phyloP scores from a whole-genome alignment of 2,329 filamentous ascomycete species.

The Aureobasidium sp. region DNA sequence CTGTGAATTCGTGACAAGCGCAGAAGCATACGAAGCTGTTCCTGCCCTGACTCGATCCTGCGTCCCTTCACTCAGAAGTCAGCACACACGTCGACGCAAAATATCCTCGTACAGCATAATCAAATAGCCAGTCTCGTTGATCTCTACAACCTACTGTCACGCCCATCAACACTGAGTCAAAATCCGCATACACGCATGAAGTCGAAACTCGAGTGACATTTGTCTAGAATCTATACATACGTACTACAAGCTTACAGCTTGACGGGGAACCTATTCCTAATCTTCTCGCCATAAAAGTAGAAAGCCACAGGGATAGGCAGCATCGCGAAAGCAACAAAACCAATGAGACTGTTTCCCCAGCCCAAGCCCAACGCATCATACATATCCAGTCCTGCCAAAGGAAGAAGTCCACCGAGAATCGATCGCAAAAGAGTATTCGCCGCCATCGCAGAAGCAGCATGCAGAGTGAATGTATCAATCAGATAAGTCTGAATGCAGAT shows the following conservation, averaged over 20 bases:
- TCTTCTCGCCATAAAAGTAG: conserved; percentile 50
- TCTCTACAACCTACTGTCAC: no score
- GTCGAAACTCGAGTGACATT: no score
- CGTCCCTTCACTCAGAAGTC: no score
- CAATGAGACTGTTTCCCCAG: conserved; percentile 66
- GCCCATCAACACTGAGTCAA: no score
- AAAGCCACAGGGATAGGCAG: conserved; percentile 52
- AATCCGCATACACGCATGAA: no score
- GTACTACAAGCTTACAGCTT: conserved; percentile 34
- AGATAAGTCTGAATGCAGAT: conserved; percentile 60
- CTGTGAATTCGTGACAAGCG: no score
- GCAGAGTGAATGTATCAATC: conserved; percentile 65
- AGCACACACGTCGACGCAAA: no score
- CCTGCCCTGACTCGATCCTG: no score
- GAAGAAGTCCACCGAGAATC: conserved; percentile 63
- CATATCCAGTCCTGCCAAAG: conserved; percentile 64
- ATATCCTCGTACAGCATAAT: no score
- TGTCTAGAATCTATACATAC: not conserved
- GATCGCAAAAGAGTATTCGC: conserved; percentile 68
- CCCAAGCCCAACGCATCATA: conserved; percentile 66
- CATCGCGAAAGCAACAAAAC: conserved; percentile 52
- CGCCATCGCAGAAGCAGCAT: conserved; percentile 70
- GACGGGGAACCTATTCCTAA: conserved; percentile 47
- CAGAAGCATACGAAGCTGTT: no score
- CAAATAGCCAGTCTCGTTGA: no score